These are phyloP conservation scores for Cyclotella atomus DNA, from an alignment of 108 stramenopile genomes.

Conservation along the genomic window DNA sequence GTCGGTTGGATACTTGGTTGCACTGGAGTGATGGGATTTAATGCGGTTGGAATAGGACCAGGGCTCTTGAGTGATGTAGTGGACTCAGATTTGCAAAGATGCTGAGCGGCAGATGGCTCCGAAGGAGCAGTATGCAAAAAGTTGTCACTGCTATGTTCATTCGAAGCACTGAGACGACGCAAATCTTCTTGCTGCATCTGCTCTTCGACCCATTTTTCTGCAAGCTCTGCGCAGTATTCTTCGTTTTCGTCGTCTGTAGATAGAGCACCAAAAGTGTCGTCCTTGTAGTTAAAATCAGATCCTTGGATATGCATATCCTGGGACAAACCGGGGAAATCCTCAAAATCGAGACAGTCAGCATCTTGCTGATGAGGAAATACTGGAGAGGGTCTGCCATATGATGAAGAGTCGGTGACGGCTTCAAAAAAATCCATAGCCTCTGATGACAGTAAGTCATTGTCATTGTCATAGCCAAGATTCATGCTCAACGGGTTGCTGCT, in stretches of 20 bases:
- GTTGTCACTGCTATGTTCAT: background rate
- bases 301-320: background rate
- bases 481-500: background rate
- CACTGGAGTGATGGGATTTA: background rate
- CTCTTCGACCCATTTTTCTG: constrained; percentile 12
- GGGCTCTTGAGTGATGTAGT: background rate
- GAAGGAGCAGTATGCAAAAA: background rate
- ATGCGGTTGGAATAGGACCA: background rate
- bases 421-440: background rate
- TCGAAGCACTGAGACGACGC: background rate
- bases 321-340: no score
- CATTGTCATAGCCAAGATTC: background rate
- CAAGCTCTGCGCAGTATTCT: constrained; percentile 11
- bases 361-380: background rate
- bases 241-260: background rate
- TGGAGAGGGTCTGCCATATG: background rate
- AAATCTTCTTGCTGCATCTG: constrained; percentile 4
- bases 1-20: background rate
- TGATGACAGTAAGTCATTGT: background rate
- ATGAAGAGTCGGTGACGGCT: background rate
- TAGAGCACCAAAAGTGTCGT: background rate
- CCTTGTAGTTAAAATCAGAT: background rate
- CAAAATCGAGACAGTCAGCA: background rate
- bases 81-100: no score
- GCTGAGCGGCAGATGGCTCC: background rate